These are phyloP conservation scores for Melanomma pulvis-pyrius DNA, from an alignment of 495 filamentous ascomycete genomes.

Conservation along the genomic window DNA sequence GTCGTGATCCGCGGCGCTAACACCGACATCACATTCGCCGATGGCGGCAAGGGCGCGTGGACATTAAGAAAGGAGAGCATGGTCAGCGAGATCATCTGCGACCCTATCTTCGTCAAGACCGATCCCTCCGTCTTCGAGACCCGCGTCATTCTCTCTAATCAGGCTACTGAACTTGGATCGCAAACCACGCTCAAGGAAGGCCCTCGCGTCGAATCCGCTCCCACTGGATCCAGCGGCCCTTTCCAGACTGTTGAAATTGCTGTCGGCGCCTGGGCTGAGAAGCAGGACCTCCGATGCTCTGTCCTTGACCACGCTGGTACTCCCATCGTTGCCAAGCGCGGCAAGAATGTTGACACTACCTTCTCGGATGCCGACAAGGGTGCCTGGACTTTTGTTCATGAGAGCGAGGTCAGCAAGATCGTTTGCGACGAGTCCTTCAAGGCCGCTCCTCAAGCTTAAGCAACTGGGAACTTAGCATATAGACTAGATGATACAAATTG, in stretches of 20 bases:
- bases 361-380: constrained; percentile 5
- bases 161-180: background rate
- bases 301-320: background rate
- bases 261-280: constrained; percentile 3
- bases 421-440: constrained; percentile 7
- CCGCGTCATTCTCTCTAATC: background rate
- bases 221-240: background rate
- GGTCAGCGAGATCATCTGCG: constrained; percentile 19
- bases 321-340: background rate
- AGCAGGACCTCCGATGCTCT: constrained; percentile 1
- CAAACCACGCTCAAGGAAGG: background rate
- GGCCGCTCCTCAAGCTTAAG: background rate
- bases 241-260: background rate
- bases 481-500: no score
- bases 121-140: background rate
- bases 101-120: constrained; percentile 13
- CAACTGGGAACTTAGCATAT: no score
- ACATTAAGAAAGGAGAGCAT: background rate
- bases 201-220: background rate
- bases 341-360: constrained; percentile 9
- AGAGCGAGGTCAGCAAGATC: constrained; percentile 1
- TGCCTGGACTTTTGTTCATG: constrained; percentile 1
- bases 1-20: constrained; percentile 6
- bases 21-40: constrained; percentile 15
- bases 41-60: constrained; percentile 16